phyloP scores from a whole-genome alignment of 306 rosid genomes.

The Alnus glutinosa region DNA sequence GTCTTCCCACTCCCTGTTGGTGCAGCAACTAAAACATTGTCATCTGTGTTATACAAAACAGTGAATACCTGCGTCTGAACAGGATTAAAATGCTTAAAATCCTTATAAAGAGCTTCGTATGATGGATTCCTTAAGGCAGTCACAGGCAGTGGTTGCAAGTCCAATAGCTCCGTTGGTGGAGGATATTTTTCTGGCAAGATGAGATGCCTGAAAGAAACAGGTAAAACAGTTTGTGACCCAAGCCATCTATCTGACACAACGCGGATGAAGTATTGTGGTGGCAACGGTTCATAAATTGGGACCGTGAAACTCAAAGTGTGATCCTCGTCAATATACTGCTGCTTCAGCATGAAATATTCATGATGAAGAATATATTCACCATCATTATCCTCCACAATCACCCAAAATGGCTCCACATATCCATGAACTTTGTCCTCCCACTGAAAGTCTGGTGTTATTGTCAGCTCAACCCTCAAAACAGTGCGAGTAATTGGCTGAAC shows the following conservation, averaged over 20 bases:
- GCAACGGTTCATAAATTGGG: conserved; percentile 85
- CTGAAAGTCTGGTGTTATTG: conserved; percentile 83
- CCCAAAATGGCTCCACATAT: conserved; percentile 94
- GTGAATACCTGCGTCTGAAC: conserved; percentile 97
- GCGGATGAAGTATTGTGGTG: conserved; percentile 82
- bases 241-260: conserved; percentile 98
- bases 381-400: conserved; percentile 92
- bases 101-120: conserved; percentile 80
- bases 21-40: conserved; percentile 85
- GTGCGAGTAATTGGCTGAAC: no score
- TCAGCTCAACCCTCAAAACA: conserved; percentile 82
- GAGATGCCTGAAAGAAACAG: conserved; percentile 91
- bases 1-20: conserved; percentile 99
- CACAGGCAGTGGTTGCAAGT: conserved; percentile 90
- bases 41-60: conserved; percentile 79
- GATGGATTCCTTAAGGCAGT: conserved; percentile 76
- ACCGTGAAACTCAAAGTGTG: conserved; percentile 88
- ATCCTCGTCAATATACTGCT: conserved; percentile 85
- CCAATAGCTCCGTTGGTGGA: conserved; percentile 89
- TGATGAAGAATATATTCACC: conserved; percentile 90
- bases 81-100: conserved; percentile 90
- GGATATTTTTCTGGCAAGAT: conserved; percentile 90
- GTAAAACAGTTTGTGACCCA: conserved; percentile 84
- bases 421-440: conserved; percentile 98
- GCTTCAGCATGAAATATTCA: conserved; percentile 81